Percentiles rank a stretch among this genome's conserved stretches.
These are phyloP conservation scores for Fusarium sp. DNA, from an alignment of 2,329 filamentous ascomycete species.

Conservation along the genomic window DNA sequence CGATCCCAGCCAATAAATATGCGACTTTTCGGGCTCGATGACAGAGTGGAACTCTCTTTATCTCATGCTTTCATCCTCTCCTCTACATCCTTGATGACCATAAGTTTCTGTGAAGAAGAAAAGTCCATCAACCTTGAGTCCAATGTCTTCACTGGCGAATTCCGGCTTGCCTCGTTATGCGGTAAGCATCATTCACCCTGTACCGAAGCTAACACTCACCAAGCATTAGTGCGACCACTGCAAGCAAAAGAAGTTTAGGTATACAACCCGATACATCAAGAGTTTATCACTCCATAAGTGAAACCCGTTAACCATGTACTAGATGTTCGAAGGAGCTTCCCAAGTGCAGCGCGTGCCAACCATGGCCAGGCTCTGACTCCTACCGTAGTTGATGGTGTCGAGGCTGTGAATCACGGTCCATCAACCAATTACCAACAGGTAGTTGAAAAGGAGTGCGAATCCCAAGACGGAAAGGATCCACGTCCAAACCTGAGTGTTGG, in stretches of 20 bases:
- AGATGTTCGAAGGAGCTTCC: constrained; percentile 10
- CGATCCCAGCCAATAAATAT: not conserved
- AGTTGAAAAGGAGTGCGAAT: too few relatives aligned
- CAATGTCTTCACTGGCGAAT: accelerated
- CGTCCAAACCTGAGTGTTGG: not conserved
- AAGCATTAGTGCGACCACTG: not conserved
- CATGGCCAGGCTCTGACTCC: not conserved
- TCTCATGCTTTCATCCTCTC: too few relatives aligned
- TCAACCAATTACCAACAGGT: too few relatives aligned
- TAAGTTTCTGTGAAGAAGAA: not conserved
- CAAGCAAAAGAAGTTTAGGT: constrained; percentile 1
- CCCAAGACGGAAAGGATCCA: not conserved
- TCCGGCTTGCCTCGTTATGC: not conserved
- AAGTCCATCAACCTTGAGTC: not conserved
- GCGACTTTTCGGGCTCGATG: not conserved
- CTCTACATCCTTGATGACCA: not conserved
- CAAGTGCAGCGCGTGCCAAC: not conserved
- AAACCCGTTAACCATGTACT: not conserved
- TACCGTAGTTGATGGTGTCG: not conserved
- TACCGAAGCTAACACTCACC: not conserved
- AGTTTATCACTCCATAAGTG: not conserved
- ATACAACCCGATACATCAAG: too few relatives aligned
- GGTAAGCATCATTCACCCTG: not conserved
- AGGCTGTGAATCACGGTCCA: not conserved
- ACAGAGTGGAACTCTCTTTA: not conserved